Evolutionary conservation across 169 alveolate genomes (phyloP), one percentile per base, ranked within the genome.

Genomic region (Plasmodium relictum): DNA sequence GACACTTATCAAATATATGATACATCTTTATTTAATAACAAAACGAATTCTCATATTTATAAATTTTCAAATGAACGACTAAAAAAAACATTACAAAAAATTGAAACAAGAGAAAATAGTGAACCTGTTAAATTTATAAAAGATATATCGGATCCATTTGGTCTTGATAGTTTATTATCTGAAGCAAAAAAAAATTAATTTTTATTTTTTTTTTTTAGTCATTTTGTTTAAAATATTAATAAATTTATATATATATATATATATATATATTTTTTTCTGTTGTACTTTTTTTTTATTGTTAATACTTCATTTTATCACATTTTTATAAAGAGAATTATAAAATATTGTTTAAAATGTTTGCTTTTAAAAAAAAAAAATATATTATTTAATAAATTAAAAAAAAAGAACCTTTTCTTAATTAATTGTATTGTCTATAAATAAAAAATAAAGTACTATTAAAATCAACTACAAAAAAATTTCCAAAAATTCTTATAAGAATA

Each of bases 81-180:
- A 65, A 93, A 31, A 71, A 89, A 71, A 88, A 88, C 76, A 56
- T 59, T 72, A 39, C 95, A 74, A 89, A 91, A 73, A 87, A 93
- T 50, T 70, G 93, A 58, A 95, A 94, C 88, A 94, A 89, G 63
- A 95, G 96, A 18, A 74, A 89, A 96, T 41, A 90, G 96, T 10
- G 95, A 95, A n/a, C 98, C 98, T 3, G 97, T 96, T 54, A 97
- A 95, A 88, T 96, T 96, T 87, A 88, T 91, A 41, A 95, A 95
- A 92, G 97, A 95, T 52, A 89, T 92, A 14, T 58, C 97, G 7
- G 98, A 96, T 69, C 98, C 98, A 37, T 96, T 96, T 71, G 98
- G 98, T 22, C 85, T 96, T 65, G 97, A 94, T 74, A 93, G 94
- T 54, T 93, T 96, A 42, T 92, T 96, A 26, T 96, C 96, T 54